phyloP scores from a whole-genome alignment of 2,329 filamentous ascomycete genomes.

The Arthroderma sp. region DNA sequence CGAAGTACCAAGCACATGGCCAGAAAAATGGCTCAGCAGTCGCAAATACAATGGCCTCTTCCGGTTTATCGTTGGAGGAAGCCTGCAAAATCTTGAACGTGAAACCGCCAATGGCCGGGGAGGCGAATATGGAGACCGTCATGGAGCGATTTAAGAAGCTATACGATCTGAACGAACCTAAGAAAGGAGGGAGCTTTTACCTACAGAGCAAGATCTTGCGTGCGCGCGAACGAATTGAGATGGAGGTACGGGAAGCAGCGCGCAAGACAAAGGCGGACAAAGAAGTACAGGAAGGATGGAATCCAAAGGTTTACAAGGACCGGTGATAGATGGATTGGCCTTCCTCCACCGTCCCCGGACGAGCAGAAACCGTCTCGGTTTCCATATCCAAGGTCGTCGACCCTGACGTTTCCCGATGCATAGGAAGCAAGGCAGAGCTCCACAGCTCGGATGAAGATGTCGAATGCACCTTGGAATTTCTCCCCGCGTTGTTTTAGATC shows the following conservation, averaged over 20 bases:
- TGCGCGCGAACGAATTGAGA: constrained; percentile 82
- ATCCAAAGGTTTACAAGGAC: constrained; percentile 90
- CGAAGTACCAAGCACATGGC: constrained; percentile 64
- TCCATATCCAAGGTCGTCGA: neutral
- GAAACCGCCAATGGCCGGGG: constrained; percentile 66
- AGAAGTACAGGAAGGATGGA: constrained; percentile 75
- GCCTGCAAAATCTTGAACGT: constrained; percentile 96
- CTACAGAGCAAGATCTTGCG: constrained; percentile 92
- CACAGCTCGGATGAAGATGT: too few relatives aligned
- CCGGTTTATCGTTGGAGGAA: constrained; percentile 84
- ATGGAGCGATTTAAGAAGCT: constrained; percentile 83
- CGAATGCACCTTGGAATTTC: too few relatives aligned
- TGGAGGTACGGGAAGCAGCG: constrained; percentile 61
- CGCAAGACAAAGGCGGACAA: constrained; percentile 61
- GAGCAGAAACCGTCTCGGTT: neutral
- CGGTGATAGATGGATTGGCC: constrained; percentile 33
- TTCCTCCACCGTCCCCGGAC: neutral
- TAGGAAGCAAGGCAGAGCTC: too few relatives aligned
- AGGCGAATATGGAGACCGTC: constrained; percentile 65
- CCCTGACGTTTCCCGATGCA: too few relatives aligned
- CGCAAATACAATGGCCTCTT: constrained; percentile 44
- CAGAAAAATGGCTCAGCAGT: constrained; percentile 43
- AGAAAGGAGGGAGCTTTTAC: constrained; percentile 96
- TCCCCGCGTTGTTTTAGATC: too few relatives aligned
- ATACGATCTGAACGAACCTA: constrained; percentile 86